These are phyloP conservation scores for Forsythia suspensa DNA, from an alignment of 257 asterid species.

Conservation along the genomic window DNA sequence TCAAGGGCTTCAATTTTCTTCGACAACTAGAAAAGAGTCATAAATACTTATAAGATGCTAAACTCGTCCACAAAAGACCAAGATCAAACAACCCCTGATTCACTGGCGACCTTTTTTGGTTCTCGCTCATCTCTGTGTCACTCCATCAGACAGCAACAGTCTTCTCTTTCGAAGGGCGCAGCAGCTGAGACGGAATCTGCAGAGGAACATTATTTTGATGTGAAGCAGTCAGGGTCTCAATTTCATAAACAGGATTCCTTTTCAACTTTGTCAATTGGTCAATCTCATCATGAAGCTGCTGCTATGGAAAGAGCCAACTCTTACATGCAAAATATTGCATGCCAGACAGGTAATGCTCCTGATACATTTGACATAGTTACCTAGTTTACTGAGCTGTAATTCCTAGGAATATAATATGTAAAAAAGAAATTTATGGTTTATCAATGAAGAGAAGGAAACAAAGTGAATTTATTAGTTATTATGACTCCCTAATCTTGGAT, in stretches of 20 bases:
- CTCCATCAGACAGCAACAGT: constrained; percentile 32
- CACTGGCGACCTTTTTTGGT: constrained; percentile 31
- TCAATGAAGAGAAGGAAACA: background rate
- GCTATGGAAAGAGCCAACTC: constrained; percentile 32
- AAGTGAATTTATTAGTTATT: background rate
- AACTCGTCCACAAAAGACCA: constrained; percentile 34
- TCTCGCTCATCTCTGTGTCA: constrained; percentile 45
- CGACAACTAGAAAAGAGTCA: constrained; percentile 2
- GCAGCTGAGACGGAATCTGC: constrained; percentile 19
- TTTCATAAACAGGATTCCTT: constrained; percentile 51
- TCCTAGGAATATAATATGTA: too few species aligned
- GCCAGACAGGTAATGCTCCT: constrained; percentile 43
- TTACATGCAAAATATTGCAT: constrained; percentile 33
- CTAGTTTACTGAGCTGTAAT: too few species aligned
- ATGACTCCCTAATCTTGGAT: background rate
- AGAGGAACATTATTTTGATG: constrained; percentile 19
- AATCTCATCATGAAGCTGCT: constrained; percentile 39
- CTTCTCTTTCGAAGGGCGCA: constrained; percentile 31
- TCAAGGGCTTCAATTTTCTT: constrained; percentile 12
- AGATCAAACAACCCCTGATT: constrained; percentile 30
- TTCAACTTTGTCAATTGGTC: constrained; percentile 50
- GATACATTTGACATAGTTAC: background rate
- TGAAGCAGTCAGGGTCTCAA: constrained; percentile 39
- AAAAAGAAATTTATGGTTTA: background rate
- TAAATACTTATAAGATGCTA: constrained; percentile 41